Evolutionary conservation across 768 basidiomycete genomes (phyloP).

Genomic region (Phylloporus rhodoxanthus): DNA sequence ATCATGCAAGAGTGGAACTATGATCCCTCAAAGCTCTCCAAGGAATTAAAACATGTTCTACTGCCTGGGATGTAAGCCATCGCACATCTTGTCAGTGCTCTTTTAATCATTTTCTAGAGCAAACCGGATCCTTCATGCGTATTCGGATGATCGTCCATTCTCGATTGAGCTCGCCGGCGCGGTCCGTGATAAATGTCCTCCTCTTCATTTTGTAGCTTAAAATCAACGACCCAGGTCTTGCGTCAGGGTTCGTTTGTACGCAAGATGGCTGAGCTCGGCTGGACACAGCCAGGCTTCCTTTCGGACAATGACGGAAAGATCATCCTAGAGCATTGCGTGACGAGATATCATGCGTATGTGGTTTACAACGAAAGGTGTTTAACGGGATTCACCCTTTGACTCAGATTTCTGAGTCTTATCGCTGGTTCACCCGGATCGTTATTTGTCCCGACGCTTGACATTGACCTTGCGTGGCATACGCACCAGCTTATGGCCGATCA

Average conservation of each 20-base stretch:
- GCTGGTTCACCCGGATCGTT: slow-evolving; percentile 38
- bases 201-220: background rate
- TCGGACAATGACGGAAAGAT: slow-evolving; percentile 32
- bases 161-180: slow-evolving; percentile 54
- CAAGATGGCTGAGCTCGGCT: slow-evolving; percentile 49
- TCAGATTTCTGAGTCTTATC: slow-evolving; percentile 48
- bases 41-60: slow-evolving; percentile 1
- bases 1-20: slow-evolving; percentile 9
- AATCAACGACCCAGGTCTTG: slow-evolving; percentile 33
- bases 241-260: slow-evolving; percentile 50
- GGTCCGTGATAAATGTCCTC: slow-evolving; percentile 26
- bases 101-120: slow-evolving; percentile 19
- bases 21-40: slow-evolving; percentile 5
- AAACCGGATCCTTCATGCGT: slow-evolving; percentile 40
- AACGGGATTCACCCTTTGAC: background rate
- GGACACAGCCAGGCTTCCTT: slow-evolving; percentile 43
- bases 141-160: slow-evolving; percentile 44
- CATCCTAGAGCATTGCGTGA: slow-evolving; percentile 43
- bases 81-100: background rate
- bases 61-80: slow-evolving; percentile 18
- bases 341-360: slow-evolving; percentile 53
- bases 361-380: background rate
- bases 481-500: slow-evolving; percentile 47
- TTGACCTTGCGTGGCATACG: slow-evolving; percentile 70
- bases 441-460: slow-evolving; percentile 59